Base-by-base conservation (phyloP, 306 rosid genomes). In the Quercus dentata region DNA sequence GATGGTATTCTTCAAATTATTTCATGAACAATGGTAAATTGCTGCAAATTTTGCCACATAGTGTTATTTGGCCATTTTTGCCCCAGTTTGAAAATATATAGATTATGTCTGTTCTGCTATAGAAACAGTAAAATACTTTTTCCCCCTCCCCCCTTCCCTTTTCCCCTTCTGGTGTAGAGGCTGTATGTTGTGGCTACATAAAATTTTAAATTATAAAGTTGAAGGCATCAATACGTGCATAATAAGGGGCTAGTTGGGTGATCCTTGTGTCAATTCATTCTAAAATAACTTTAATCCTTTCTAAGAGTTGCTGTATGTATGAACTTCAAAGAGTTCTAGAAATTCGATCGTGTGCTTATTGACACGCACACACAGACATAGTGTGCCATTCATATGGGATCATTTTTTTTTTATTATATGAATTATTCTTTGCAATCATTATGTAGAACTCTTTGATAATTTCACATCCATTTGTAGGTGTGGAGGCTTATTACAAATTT, bases 401-500 rank as follows among this genome's bases (percentile, higher is more conserved):
- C 65, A 8, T 68, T 19, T 19, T 44, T 13, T 2, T 19, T 41
- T 19, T 41, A 17, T 69, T 18, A 1, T 38, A 38, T 38, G 46
- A 38, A 38, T 38, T 38, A 38, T 38, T 38, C 55, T 23, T 23
- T 33, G 73, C 49, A 38, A 76, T 68, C 51, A 54, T 71, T 27
- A 23, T 56, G 61, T 51, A 44, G 56, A 68, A 56, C 69, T 46
- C 61, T 33, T 71, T 46, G 59, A 28, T 76, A 79, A 86, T 58
- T 28, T 80, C 27, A 8, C 81, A 65, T 67, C 78, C 56, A 52
- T 83, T 71, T 88, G 88, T 87, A 95, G 99, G 84, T 95, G 69
- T 95, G 99, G 99, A 93, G 98, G 89, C 84, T 95, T 79, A 62
- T 95, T 84, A 88, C 97, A 31, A 93, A 83, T 88, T 91, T 95